Conservation (phyloP, 805 yeast species). For the Sugiyamaella boreocaroliniensis region DNA sequence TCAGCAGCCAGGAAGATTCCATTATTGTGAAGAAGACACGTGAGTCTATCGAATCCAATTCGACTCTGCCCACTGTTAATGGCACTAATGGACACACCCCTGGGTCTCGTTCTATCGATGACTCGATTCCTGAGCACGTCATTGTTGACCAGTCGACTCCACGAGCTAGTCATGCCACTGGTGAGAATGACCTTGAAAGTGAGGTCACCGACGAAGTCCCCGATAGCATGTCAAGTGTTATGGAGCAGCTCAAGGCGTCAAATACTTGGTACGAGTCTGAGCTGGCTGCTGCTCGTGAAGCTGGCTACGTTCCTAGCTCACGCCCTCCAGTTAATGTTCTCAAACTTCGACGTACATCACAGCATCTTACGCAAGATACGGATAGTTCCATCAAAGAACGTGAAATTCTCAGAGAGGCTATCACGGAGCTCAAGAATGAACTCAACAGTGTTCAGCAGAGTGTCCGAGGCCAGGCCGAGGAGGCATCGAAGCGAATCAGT, state of each 20-base stretch:
- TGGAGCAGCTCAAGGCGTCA: constrained; percentile 26
- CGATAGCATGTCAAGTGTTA: constrained; percentile 6
- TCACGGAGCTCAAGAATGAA: constrained; percentile 23
- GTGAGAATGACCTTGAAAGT: neutral
- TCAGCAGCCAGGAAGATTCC: neutral
- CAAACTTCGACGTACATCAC: constrained; percentile 25
- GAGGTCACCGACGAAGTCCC: neutral
- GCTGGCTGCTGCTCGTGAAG: constrained; percentile 23
- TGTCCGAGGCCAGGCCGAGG: constrained; percentile 23
- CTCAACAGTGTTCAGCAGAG: constrained; percentile 20
- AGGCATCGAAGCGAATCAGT: constrained; percentile 21
- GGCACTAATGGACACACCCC: neutral
- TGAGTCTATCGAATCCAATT: neutral
- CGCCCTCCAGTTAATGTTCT: constrained; percentile 25
- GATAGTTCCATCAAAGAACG: constrained; percentile 20
- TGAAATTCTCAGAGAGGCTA: constrained; percentile 23
- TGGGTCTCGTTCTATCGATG: neutral
- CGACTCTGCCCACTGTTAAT: neutral
- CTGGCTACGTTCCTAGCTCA: constrained; percentile 24
- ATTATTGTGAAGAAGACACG: neutral
- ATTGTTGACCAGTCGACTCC: constrained; percentile 12
- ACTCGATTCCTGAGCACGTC: constrained; percentile 3
- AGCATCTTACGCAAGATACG: constrained; percentile 24
- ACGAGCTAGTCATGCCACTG: neutral
- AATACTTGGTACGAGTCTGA: constrained; percentile 28